Conservation (phyloP, 768 basidiomycete species). For the Russula ochroleuca region DNA sequence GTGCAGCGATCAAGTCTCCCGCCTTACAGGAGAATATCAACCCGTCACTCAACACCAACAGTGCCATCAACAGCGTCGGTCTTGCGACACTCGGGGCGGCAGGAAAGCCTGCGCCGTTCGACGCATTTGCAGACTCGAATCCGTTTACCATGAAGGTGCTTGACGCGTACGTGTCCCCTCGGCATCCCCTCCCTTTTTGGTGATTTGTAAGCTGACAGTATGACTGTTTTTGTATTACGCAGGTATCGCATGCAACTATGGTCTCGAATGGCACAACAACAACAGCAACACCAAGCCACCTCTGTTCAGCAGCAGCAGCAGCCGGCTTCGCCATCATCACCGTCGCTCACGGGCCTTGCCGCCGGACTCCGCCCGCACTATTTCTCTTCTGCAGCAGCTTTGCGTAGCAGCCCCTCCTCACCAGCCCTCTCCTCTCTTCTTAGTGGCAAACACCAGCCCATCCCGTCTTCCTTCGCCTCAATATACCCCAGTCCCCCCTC, state of each 20-base stretch:
- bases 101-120: constrained; percentile 50
- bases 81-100: constrained; percentile 34
- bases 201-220: constrained; percentile 10
- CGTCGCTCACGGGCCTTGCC: constrained; percentile 32
- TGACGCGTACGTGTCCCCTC: constrained; percentile 55
- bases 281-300: constrained; percentile 41
- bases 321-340: constrained; percentile 21
- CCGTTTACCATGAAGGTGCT: constrained; percentile 85
- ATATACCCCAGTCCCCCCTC: constrained; percentile 44
- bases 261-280: constrained; percentile 81
- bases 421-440: constrained; percentile 36
- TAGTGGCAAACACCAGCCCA: constrained; percentile 41
- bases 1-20: constrained; percentile 28
- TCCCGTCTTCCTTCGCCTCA: neutral
- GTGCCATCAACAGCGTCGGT: constrained; percentile 33
- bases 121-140: constrained; percentile 73
- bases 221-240: constrained; percentile 9
- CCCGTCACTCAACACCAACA: constrained; percentile 54
- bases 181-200: constrained; percentile 17
- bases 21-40: constrained; percentile 74
- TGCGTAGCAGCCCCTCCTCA: constrained; percentile 15
- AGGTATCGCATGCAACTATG: constrained; percentile 88
- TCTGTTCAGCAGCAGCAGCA: constrained; percentile 43
- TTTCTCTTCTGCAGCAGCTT: constrained; percentile 34
- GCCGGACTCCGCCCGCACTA: constrained; percentile 38